Base-by-base conservation (phyloP, 306 rosid genomes). In the Amphicarpaea edgeworthii region DNA sequence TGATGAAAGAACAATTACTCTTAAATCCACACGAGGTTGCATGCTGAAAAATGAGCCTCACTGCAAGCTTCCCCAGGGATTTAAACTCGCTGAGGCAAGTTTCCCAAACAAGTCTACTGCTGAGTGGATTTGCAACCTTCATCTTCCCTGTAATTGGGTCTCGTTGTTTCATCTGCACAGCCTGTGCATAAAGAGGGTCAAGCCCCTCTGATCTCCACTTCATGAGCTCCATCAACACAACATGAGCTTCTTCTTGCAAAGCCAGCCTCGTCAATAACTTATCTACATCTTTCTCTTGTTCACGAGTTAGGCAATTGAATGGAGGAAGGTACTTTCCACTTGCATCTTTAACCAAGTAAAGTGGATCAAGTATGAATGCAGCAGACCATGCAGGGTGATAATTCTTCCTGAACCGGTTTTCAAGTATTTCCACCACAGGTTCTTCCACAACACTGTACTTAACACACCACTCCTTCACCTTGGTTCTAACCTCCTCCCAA, bases 381-480 rank as follows among this genome's bases (percentile, higher is more conserved):
- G 97, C 96, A 10, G 96, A 87, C 97, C 95, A 90, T 55, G 97
- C 96, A 19, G 97, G 93, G 76, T 92, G 97, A 77, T 92, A 92
- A 65, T 80, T 88, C 82, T 90, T 92, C 59, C 83, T 64, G 68
- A 92, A 92, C 16, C 96, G 77, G 57, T 87, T 86, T 19, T 92
- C 96, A 42, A 92, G 57, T 72, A 87, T 77, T 72, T 85, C 81
- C 81, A 90, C 96, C 17, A 87, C 85, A 34, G 90, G 84, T 43
- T 83, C 88, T 83, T 86, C 96, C 51, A 74, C 81, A 61, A 87
- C 77, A 76, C 73, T 84, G 72, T 77, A 90, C 53, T 90, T 92
- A n/a, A 24, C 85, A 87, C 96, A 90, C 97, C 97, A 92, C 45
- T 87, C 91, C 87, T 90, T 92, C 70, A 90, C 89, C 83, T 90